phyloP scores from a whole-genome alignment of 352 stramenopile genomes.

The Aphanomyces stellatus region DNA sequence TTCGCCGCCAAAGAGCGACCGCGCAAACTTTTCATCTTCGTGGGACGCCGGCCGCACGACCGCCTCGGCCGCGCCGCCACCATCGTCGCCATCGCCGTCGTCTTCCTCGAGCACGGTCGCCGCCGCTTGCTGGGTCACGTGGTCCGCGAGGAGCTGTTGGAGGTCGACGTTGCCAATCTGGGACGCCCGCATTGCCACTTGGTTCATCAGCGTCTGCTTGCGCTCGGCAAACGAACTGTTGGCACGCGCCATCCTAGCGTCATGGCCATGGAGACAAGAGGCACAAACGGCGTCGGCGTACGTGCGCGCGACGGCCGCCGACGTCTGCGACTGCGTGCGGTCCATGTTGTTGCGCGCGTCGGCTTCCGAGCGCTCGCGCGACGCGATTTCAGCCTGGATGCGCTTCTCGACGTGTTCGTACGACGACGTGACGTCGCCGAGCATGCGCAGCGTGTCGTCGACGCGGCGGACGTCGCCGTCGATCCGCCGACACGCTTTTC shows the following conservation, averaged over 20 bases:
- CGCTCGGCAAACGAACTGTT: not conserved
- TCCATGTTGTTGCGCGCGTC: slow-evolving; percentile 18
- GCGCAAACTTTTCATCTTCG: slow-evolving; percentile 90
- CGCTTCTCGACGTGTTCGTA: not conserved
- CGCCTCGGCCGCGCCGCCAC: not conserved
- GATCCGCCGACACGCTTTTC: slow-evolving; percentile 12
- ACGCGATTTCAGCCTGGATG: not conserved
- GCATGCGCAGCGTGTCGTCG: slow-evolving; percentile 11
- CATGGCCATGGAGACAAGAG: too few relatives aligned
- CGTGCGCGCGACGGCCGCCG: not conserved
- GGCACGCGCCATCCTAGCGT: too few relatives aligned
- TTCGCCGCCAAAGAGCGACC: slow-evolving; percentile 80
- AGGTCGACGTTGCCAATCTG: not conserved
- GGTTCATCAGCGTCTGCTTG: not conserved
- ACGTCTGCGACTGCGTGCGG: not conserved
- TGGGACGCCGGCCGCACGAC: slow-evolving; percentile 73
- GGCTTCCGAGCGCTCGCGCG: slow-evolving; percentile 1
- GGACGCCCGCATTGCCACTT: not conserved
- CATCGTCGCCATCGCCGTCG: not conserved
- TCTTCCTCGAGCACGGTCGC: not conserved
- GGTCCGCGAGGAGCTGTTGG: slow-evolving; percentile 4
- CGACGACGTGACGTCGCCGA: not conserved
- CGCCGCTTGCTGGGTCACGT: not conserved
- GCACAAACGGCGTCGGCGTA: too few relatives aligned
- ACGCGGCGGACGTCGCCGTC: not conserved